Conservation (phyloP, 108 stramenopile species). For the Heterococcus sp. region DNA sequence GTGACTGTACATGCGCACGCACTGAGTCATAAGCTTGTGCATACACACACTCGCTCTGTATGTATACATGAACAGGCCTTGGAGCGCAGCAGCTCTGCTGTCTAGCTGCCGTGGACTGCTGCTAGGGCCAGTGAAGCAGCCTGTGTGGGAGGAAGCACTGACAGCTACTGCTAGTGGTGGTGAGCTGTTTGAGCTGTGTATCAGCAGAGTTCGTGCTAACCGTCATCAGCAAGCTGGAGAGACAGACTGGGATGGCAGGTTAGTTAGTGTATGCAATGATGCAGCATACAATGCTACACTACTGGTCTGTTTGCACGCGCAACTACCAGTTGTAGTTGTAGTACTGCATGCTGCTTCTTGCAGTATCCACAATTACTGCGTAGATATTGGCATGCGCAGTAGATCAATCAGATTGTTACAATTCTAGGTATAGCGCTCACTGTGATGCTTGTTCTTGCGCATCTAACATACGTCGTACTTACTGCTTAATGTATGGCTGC, state of each 20-base stretch:
- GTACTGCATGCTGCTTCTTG: neutral
- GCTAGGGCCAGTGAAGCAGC: constrained; percentile 43
- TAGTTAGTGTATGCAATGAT: neutral
- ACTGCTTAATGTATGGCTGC: no score
- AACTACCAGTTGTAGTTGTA: neutral
- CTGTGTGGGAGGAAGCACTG: constrained; percentile 24
- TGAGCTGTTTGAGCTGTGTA: constrained; percentile 36
- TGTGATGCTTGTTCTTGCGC: neutral
- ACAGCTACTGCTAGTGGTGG: constrained; percentile 2
- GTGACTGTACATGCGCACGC: neutral
- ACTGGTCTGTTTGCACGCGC: neutral
- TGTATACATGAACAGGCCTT: constrained; percentile 1
- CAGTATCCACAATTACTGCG: neutral
- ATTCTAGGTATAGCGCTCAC: neutral
- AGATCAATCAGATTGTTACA: neutral
- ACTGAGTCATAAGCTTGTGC: neutral
- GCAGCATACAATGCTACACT: neutral
- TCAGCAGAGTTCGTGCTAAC: constrained; percentile 42
- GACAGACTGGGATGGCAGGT: constrained; percentile 41
- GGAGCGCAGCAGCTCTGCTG: constrained; percentile 40
- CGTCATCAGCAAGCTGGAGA: constrained; percentile 24
- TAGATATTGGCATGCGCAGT: neutral
- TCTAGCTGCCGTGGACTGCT: constrained; percentile 36
- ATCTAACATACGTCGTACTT: neutral
- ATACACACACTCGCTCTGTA: neutral